These are phyloP conservation scores for Emmonsiellopsis sp. DNA, from an alignment of 2,329 filamentous ascomycete genomes.

Conservation along the genomic window DNA sequence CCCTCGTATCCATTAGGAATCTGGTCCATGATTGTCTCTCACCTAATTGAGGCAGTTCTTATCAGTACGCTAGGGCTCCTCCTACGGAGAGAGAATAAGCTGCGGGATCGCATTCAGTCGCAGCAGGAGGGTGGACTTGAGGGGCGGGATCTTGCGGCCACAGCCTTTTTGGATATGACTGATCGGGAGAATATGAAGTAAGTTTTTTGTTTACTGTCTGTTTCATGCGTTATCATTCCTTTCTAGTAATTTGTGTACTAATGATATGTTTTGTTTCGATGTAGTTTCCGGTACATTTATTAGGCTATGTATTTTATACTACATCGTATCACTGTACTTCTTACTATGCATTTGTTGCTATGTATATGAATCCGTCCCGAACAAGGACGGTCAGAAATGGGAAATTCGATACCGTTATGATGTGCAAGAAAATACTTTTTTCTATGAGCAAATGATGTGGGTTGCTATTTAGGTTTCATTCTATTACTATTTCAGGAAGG, in stretches of 20 bases:
- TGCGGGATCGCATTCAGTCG: constrained; percentile 40
- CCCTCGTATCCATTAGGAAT: constrained; percentile 43
- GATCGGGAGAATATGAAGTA: constrained; percentile 44
- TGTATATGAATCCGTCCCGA: too few relatives aligned
- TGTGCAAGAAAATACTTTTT: too few relatives aligned
- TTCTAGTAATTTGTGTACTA: background rate
- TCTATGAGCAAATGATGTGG: too few relatives aligned
- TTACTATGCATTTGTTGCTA: too few relatives aligned
- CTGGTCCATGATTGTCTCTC: constrained; percentile 48
- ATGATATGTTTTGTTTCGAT: background rate
- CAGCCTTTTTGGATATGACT: constrained; percentile 46
- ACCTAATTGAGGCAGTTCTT: constrained; percentile 42
- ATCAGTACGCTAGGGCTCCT: constrained; percentile 38
- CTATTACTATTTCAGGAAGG: too few relatives aligned
- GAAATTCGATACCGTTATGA: too few relatives aligned
- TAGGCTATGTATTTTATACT: constrained; percentile 8
- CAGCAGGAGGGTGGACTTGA: constrained; percentile 37
- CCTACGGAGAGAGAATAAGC: constrained; percentile 41
- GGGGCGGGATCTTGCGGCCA: constrained; percentile 38
- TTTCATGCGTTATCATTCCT: background rate
- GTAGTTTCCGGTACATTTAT: constrained; percentile 24
- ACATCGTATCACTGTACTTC: too few relatives aligned
- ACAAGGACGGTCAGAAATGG: too few relatives aligned
- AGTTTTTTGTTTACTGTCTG: constrained; percentile 2
- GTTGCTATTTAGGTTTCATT: too few relatives aligned